phyloP scores from a whole-genome alignment of 1,139 yeast genomes.

The Blastobotrys apis region DNA sequence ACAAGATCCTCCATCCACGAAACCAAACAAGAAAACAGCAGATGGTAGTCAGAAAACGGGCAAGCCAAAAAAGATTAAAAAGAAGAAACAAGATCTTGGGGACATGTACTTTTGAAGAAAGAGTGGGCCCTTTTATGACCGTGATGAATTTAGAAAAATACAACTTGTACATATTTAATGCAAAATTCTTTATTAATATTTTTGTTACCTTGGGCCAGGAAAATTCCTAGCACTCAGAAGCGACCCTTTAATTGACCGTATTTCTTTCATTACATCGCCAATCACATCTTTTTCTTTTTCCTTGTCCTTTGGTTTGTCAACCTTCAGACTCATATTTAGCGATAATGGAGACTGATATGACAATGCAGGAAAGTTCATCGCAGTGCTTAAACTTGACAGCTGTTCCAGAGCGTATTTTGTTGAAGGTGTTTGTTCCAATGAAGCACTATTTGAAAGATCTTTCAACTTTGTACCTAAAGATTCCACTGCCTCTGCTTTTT shows the following conservation, averaged over 20 bases:
- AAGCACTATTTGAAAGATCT: background rate
- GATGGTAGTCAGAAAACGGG: background rate
- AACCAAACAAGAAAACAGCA: background rate
- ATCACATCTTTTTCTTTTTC: constrained; percentile 15
- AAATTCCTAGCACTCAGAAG: constrained; percentile 20
- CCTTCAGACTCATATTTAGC: background rate
- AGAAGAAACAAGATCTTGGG: constrained; percentile 19
- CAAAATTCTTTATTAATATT: too few relatives aligned
- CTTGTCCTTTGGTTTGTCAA: constrained; percentile 7
- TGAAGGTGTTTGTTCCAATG: background rate
- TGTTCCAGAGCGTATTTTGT: constrained; percentile 6
- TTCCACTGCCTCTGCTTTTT: background rate
- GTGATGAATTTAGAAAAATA: too few relatives aligned
- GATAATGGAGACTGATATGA: too few relatives aligned
- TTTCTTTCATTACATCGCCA: constrained; percentile 32
- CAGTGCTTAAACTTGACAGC: constrained; percentile 5
- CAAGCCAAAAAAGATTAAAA: constrained; percentile 25
- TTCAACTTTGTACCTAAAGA: background rate
- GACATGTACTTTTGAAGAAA: constrained; percentile 13
- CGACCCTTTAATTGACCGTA: constrained; percentile 34
- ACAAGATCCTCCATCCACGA: background rate
- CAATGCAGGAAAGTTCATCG: constrained; percentile 9
- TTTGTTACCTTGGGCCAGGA: background rate
- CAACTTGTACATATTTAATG: too few relatives aligned
- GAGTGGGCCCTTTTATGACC: too few relatives aligned